A percentile compares a stretch with the other conserved stretches of the same genome.
Conservation (phyloP, 2,329 filamentous ascomycete species). For the Aaosphaeria pasadenensis region DNA sequence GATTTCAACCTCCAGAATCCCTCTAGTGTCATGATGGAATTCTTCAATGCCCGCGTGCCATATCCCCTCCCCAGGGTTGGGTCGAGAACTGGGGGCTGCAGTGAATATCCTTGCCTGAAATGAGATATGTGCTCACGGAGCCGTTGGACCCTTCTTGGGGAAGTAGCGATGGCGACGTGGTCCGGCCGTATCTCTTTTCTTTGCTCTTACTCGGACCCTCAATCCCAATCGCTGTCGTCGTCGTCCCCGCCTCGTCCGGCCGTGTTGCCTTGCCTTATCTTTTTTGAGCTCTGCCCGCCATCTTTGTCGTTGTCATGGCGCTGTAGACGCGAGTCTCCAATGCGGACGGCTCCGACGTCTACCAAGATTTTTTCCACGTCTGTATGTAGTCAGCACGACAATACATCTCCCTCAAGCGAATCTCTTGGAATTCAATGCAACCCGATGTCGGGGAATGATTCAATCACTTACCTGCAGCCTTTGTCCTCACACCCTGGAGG, state of each 20-base stretch:
- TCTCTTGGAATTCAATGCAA: no score
- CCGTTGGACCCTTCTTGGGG: no score
- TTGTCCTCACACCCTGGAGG: constrained; percentile 58
- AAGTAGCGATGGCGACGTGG: no score
- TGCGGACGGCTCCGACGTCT: constrained; percentile 74
- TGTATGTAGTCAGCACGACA: constrained; percentile 11
- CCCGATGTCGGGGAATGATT: not conserved
- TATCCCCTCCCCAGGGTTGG: no score
- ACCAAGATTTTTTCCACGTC: constrained; percentile 80
- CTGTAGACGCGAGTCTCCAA: constrained; percentile 73
- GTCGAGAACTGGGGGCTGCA: no score
- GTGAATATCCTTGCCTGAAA: no score
- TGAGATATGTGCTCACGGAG: no score
- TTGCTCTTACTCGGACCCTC: constrained; percentile 15
- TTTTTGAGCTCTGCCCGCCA: constrained; percentile 51
- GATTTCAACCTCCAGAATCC: no score
- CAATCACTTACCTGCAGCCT: constrained; percentile 15
- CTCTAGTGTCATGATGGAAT: no score
- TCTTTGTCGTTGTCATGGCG: constrained; percentile 54
- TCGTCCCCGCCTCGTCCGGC: constrained; percentile 31
- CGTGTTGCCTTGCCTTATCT: constrained; percentile 44
- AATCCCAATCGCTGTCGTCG: constrained; percentile 63
- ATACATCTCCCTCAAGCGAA: not conserved
- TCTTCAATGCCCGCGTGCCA: no score
- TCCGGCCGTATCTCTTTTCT: no score